Percentiles rank a stretch among this genome's conserved stretches.
Conservation (phyloP, 208 protist species). For the Leishmania aethiopica region DNA sequence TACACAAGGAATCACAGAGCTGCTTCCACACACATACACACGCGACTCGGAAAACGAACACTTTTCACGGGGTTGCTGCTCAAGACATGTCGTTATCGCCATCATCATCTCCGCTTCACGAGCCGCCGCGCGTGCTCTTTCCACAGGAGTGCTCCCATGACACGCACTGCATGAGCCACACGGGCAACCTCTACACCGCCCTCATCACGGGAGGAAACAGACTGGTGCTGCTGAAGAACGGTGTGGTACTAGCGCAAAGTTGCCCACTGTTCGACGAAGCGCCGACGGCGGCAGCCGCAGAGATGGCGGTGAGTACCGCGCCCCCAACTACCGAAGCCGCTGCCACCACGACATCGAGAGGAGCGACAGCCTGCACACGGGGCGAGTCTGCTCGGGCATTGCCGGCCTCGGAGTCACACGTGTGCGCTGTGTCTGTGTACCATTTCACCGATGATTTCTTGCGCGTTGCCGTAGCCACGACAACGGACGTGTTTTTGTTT, state of each 20-base stretch:
- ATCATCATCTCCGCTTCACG: background rate
- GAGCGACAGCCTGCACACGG: background rate
- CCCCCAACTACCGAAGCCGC: background rate
- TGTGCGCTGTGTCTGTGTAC: conserved; percentile 48
- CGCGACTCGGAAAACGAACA: background rate
- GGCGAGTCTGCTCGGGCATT: background rate
- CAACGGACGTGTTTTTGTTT: conserved; percentile 40
- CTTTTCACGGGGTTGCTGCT: too few relatives aligned
- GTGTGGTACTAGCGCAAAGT: conserved; percentile 43
- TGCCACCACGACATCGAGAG: background rate
- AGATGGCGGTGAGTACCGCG: background rate
- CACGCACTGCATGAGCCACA: conserved; percentile 49
- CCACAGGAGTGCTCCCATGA: conserved; percentile 68
- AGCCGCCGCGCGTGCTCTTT: conserved; percentile 48
- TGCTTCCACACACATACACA: background rate
- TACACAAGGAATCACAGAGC: background rate
- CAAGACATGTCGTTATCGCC: background rate
- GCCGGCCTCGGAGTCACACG: conserved; percentile 1
- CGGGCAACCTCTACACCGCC: conserved; percentile 63
- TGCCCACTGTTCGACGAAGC: conserved; percentile 22
- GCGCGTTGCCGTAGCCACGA: conserved; percentile 53
- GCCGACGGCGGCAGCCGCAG: background rate
- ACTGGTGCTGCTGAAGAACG: conserved; percentile 66
- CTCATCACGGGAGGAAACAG: conserved; percentile 60
- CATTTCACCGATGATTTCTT: conserved; percentile 45